These are phyloP conservation scores for Eucalyptus grandis DNA, from an alignment of 345 rosid species.

Conservation along the genomic window DNA sequence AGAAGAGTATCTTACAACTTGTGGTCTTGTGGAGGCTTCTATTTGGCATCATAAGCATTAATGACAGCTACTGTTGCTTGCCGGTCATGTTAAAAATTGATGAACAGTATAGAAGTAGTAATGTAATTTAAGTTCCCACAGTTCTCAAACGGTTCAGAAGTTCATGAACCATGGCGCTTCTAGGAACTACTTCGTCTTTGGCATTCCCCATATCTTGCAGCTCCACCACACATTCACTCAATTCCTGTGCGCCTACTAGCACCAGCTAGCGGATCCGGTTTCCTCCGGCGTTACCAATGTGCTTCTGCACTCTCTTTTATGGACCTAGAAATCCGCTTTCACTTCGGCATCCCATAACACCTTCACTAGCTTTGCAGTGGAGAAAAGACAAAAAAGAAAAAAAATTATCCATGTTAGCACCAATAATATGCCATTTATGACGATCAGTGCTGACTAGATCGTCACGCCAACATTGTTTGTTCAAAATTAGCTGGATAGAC, in stretches of 20 bases:
- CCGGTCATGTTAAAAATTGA: not conserved
- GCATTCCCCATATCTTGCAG: slow-evolving; percentile 42
- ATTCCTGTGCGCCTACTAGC: slow-evolving; percentile 49
- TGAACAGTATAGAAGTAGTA: not conserved
- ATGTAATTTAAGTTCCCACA: not conserved
- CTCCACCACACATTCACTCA: slow-evolving; percentile 46
- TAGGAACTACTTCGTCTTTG: slow-evolving; percentile 29
- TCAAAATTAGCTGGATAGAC: too few species aligned
- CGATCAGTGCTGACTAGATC: rapidly evolving
- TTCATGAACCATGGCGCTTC: slow-evolving; percentile 33
- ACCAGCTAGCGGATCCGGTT: slow-evolving; percentile 58
- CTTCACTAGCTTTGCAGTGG: slow-evolving; percentile 51
- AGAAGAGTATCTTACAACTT: not conserved
- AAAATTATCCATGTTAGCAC: too few species aligned
- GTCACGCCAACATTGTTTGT: too few species aligned
- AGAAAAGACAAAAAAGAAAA: too few species aligned
- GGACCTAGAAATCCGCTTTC: slow-evolving; percentile 58
- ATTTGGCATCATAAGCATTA: not conserved
- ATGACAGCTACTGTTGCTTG: not conserved
- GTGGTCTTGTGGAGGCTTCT: not conserved
- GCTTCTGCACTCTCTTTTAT: slow-evolving; percentile 46
- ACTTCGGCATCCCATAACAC: slow-evolving; percentile 52
- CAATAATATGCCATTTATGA: rapidly evolving
- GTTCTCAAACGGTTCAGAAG: slow-evolving; percentile 16
- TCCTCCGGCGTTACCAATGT: slow-evolving; percentile 33